Evolutionary conservation across 2,329 filamentous ascomycete genomes (phyloP).

Genomic region (Microdochium paspali): DNA sequence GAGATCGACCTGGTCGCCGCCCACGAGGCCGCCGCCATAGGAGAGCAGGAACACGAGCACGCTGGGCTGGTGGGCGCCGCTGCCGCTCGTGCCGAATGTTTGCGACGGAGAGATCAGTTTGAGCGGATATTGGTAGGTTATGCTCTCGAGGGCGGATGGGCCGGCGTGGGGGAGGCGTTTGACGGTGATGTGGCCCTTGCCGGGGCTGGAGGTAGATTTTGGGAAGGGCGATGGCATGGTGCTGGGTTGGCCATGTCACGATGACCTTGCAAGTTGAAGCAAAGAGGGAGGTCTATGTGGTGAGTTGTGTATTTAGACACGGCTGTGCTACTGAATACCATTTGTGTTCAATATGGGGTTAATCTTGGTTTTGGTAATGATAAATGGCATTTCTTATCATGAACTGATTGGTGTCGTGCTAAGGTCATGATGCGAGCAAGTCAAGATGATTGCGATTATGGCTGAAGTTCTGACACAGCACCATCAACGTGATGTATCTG

Average conservation of each 20-base stretch:
- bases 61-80: conserved; percentile 39
- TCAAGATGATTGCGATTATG: too few species aligned
- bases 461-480: too few species aligned
- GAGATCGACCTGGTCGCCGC: conserved; percentile 73
- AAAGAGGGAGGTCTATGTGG: not conserved
- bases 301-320: not conserved
- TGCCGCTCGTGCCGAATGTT: conserved; percentile 53
- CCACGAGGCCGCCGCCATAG: conserved; percentile 88
- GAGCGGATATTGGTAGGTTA: conserved; percentile 88
- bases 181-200: conserved; percentile 69
- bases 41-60: conserved; percentile 83
- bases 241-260: not conserved
- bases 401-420: too few species aligned
- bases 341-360: not conserved
- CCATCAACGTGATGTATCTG: too few species aligned
- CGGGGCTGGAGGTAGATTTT: conserved; percentile 61
- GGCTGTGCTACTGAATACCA: too few species aligned
- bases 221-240: conserved; percentile 63
- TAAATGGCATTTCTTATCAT: too few species aligned
- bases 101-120: conserved; percentile 88
- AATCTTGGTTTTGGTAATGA: too few species aligned
- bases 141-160: conserved; percentile 59
- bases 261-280: too few species aligned
- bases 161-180: conserved; percentile 57
- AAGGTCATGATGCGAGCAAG: too few species aligned